Base-by-base conservation (phyloP, 2,329 filamentous ascomycete genomes). In the Remersonia thermophila region DNA sequence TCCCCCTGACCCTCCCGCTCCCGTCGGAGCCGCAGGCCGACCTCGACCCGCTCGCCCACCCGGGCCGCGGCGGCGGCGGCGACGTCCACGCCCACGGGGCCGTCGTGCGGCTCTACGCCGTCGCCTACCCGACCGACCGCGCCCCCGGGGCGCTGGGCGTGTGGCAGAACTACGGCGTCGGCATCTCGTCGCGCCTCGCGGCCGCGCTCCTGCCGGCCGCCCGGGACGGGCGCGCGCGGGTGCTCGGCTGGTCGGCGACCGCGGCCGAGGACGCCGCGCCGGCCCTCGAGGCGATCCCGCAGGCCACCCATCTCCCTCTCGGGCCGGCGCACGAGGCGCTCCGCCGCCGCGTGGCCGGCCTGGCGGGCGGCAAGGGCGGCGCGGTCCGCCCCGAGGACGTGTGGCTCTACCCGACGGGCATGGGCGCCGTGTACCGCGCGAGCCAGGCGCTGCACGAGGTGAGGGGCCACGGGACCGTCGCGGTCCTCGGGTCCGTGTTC, bases 361-460 rank as follows among this genome's bases (percentile, higher is more conserved):
- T 69, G 10, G 45, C 68, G 11, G 58, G 59, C 36, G 58, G 63
- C 5, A 39, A 50, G 1, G 45, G 44, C 5, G 45, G 20, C 4
- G 20, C 49, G n/a, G 50, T 56, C 1, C 36, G n/a, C 1, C 37
- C 44, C 3, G 54, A 55, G 3, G 68, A 75, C 41, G 61, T 76
- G 1, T 71, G 60, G 33, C 54, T 76, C 14, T 73, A 67, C 46
- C 61, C 63, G 4, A 66, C 66, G 0, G 71, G 71, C 17, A 75
- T 75, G 69, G 62, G 62, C 0, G 59, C 63, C 17, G 62, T 76
- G 9, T 67, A 62, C 37, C 52, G 60, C 16, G 41, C 59, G 2
- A 63, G 64, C 26, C 54, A 55, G 28, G 52, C 57, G 2, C 46
- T 71, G 8, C 40, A 55, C 2, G 46, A 51, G 17, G 46, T 56